Conservation (phyloP, 1,139 yeast species). For the Yamadazyma dendronema region DNA sequence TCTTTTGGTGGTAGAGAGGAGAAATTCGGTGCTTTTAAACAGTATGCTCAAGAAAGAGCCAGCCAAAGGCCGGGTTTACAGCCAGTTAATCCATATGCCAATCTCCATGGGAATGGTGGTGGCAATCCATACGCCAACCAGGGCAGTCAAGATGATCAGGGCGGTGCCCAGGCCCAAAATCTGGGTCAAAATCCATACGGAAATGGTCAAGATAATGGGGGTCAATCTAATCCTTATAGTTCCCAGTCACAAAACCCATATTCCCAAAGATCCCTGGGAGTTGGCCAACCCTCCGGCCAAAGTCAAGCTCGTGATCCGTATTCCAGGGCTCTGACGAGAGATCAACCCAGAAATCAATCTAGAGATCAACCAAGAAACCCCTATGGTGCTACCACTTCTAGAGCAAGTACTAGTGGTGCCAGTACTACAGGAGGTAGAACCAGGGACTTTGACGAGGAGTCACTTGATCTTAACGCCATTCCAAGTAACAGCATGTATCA, state of each 20-base stretch:
- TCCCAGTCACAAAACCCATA: too few relatives aligned
- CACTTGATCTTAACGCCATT: conserved; percentile 42
- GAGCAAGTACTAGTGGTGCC: neutral
- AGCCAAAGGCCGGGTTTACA: conserved; percentile 41
- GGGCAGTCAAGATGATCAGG: conserved; percentile 7
- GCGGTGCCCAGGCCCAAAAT: neutral
- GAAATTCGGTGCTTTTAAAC: conserved; percentile 65
- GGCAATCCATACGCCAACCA: conserved; percentile 27
- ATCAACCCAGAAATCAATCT: too few relatives aligned
- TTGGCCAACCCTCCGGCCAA: too few relatives aligned
- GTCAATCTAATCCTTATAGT: too few relatives aligned
- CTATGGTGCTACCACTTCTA: neutral
- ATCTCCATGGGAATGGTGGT: conserved; percentile 21
- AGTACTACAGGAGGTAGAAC: neutral
- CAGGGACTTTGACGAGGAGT: conserved; percentile 26
- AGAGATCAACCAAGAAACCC: too few relatives aligned
- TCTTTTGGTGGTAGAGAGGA: conserved; percentile 34
- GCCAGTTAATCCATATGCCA: conserved; percentile 48
- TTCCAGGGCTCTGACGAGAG: too few relatives aligned
- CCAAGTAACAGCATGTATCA: conserved; percentile 36
- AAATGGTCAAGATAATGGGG: neutral
- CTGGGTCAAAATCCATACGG: conserved; percentile 3
- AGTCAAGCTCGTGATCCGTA: conserved; percentile 1
- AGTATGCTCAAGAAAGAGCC: conserved; percentile 54
- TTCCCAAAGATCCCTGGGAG: too few relatives aligned